Percentiles rank a stretch among this genome's conserved stretches.
Conservation (phyloP, 2,329 filamentous ascomycete genomes). For the Orbilia oligospora region DNA sequence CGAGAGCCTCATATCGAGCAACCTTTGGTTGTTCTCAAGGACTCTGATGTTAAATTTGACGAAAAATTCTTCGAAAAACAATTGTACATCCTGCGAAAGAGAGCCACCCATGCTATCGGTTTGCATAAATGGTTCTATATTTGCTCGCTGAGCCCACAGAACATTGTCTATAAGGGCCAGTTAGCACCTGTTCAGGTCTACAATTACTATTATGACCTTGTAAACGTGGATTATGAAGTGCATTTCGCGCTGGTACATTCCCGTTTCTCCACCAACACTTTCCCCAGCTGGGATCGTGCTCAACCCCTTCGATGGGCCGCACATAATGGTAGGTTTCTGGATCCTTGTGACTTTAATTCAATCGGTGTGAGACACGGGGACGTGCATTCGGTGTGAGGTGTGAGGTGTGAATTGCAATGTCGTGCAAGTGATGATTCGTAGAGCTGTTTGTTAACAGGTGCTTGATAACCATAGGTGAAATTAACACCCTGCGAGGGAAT, state of each 20-base stretch:
- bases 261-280: conserved; percentile 97
- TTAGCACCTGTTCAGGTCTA: conserved; percentile 95
- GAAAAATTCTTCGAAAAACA: conserved; percentile 90
- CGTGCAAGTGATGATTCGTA: conserved; percentile 48
- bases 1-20: conserved; percentile 95
- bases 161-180: conserved; percentile 99
- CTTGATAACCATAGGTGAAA: conserved; percentile 74
- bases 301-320: conserved; percentile 96
- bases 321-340: conserved; percentile 80
- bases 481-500: conserved; percentile 96
- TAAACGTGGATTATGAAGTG: conserved; percentile 96
- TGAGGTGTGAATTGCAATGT: conserved; percentile 31
- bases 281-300: conserved; percentile 97
- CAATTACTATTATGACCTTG: conserved; percentile 96
- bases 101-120: conserved; percentile 92
- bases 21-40: conserved; percentile 90
- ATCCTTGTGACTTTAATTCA: conserved; percentile 44
- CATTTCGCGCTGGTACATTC: conserved; percentile 98
- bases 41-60: conserved; percentile 89
- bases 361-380: conserved; percentile 27
- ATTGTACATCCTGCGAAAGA: conserved; percentile 93
- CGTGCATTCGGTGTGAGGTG: conserved; percentile 17
- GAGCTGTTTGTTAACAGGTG: conserved; percentile 59
- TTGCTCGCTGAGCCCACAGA: conserved; percentile 95
- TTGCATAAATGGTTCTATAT: conserved; percentile 99